Conservation (phyloP, 345 rosid genomes). For the Citrus reticulata region DNA sequence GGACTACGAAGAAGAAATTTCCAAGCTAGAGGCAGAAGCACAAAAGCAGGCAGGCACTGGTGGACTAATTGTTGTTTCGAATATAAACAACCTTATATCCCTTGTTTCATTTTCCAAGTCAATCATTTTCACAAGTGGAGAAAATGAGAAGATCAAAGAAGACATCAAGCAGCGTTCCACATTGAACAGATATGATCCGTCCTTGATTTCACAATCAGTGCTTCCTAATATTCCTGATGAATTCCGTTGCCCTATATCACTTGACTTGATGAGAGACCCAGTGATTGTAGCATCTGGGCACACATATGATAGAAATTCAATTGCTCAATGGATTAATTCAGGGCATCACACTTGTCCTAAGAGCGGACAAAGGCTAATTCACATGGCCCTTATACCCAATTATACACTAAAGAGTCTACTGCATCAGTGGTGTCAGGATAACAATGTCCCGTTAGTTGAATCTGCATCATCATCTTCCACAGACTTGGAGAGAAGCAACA, state of each 20-base stretch:
- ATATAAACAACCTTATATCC: constrained; percentile 57
- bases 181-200: constrained; percentile 27
- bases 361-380: constrained; percentile 61
- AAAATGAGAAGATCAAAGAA: constrained; percentile 22
- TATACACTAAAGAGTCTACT: constrained; percentile 58
- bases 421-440: constrained; percentile 68
- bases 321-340: constrained; percentile 62
- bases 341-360: constrained; percentile 72
- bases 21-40: constrained; percentile 50
- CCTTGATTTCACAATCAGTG: constrained; percentile 36
- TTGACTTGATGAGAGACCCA: constrained; percentile 66
- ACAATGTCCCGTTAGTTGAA: constrained; percentile 43
- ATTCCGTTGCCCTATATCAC: constrained; percentile 61
- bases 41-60: constrained; percentile 70
- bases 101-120: constrained; percentile 46
- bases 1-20: constrained; percentile 52
- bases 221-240: constrained; percentile 47
- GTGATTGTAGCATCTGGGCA: constrained; percentile 69
- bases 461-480: constrained; percentile 31
- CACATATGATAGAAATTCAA: constrained; percentile 58
- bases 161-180: constrained; percentile 21
- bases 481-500: constrained; percentile 21
- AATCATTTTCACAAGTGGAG: constrained; percentile 29
- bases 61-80: constrained; percentile 54
- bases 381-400: constrained; percentile 65